These are phyloP conservation scores for Serendipita sp. DNA, from an alignment of 768 basidiomycete species.

Conservation along the genomic window DNA sequence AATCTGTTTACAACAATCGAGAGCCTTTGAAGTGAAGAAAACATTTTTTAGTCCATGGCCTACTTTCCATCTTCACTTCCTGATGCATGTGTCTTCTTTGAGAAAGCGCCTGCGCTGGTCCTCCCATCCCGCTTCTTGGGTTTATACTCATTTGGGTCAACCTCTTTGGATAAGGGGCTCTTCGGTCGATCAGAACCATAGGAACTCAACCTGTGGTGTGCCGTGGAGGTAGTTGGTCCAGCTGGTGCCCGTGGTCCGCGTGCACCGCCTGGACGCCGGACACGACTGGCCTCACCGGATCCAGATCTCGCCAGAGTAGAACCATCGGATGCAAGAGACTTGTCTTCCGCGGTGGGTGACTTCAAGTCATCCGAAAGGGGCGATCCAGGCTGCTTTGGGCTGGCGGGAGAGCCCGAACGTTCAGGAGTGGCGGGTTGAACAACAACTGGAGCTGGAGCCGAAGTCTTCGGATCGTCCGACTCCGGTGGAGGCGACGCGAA, in stretches of 20 bases:
- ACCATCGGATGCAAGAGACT: constrained; percentile 9
- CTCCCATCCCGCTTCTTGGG: constrained; percentile 21
- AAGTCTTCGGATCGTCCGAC: constrained; percentile 12
- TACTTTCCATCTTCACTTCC: constrained; percentile 62
- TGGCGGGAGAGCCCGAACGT: constrained; percentile 23
- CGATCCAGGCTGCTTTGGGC: constrained; percentile 22
- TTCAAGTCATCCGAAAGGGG: constrained; percentile 15
- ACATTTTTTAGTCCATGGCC: constrained; percentile 6
- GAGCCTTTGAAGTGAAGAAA: background rate
- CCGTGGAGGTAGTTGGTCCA: constrained; percentile 11
- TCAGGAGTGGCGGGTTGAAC: constrained; percentile 34
- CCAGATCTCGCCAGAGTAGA: constrained; percentile 32
- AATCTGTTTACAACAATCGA: background rate
- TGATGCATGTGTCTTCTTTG: constrained; percentile 67
- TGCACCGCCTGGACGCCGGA: constrained; percentile 36
- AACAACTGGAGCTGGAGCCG: constrained; percentile 20
- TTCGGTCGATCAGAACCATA: constrained; percentile 29
- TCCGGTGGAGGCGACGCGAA: constrained; percentile 8
- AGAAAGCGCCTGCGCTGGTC: constrained; percentile 23
- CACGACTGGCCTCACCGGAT: constrained; percentile 25
- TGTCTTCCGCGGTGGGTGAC: constrained; percentile 15
- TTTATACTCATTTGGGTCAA: constrained; percentile 15
- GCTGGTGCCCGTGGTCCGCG: constrained; percentile 32
- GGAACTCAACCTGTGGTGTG: constrained; percentile 10
- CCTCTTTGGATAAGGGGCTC: constrained; percentile 22